Evolutionary conservation across 257 asterid genomes (phyloP).

Genomic region (Capsicum pubescens): DNA sequence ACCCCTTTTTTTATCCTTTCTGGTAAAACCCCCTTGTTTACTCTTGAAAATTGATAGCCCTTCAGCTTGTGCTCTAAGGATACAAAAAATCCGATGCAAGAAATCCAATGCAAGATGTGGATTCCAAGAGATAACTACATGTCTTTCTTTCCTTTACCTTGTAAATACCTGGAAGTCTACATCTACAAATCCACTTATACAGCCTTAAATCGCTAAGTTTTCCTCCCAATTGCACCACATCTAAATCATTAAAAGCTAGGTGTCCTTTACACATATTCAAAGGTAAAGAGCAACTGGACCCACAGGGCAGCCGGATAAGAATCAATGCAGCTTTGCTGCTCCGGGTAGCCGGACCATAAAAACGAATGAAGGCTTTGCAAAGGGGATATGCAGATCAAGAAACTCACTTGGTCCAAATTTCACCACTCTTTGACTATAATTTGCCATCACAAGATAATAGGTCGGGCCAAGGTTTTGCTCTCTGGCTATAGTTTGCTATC

Average conservation of each 20-base stretch:
- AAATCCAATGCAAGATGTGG: neutral
- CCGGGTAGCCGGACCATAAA: neutral
- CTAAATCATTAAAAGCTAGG: neutral
- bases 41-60: neutral
- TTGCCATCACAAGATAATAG: conserved; percentile 19
- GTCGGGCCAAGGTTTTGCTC: neutral
- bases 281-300: neutral
- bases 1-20: neutral
- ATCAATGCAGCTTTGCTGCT: no score
- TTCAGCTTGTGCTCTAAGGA: conserved; percentile 8
- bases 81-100: neutral
- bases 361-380: neutral
- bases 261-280: neutral
- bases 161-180: neutral
- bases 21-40: neutral
- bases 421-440: neutral
- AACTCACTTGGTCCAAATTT: neutral
- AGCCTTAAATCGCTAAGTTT: neutral
- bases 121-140: neutral
- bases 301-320: neutral
- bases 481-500: neutral
- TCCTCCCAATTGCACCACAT: neutral
- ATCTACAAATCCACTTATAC: neutral
- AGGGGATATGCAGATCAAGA: neutral
- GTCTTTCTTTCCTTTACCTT: neutral